Evolutionary conservation across 768 basidiomycete species (phyloP).

Genomic region (Pleurotus platypus): DNA sequence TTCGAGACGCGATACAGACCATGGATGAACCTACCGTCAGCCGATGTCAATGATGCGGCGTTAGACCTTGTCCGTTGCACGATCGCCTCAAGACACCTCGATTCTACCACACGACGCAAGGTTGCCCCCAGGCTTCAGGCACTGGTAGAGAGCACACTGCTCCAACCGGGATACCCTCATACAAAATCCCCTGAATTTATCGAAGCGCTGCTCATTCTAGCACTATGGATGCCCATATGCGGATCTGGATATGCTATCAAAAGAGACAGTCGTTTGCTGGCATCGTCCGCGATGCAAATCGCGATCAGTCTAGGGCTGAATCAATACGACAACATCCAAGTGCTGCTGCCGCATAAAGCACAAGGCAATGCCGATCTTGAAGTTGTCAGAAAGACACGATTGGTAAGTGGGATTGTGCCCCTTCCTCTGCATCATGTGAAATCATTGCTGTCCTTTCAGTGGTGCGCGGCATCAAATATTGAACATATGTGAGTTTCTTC

Average conservation of each 20-base stretch:
- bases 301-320: conserved; percentile 39
- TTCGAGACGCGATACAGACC: conserved; percentile 41
- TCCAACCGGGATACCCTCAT: conserved; percentile 37
- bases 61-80: conserved; percentile 43
- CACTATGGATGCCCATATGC: conserved; percentile 40
- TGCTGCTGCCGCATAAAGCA: not conserved
- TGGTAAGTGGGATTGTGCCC: not conserved
- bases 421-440: not conserved
- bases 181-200: conserved; percentile 38
- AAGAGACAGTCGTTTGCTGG: conserved; percentile 35
- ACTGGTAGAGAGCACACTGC: conserved; percentile 34
- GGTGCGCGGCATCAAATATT: conserved; percentile 1
- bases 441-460: not conserved
- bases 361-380: not conserved
- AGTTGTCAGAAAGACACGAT: not conserved
- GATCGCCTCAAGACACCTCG: conserved; percentile 41
- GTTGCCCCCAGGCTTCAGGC: conserved; percentile 37
- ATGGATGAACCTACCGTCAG: conserved; percentile 37
- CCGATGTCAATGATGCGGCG: conserved; percentile 23
- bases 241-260: conserved; percentile 20
- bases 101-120: conserved; percentile 26
- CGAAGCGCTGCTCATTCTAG: conserved; percentile 35
- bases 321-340: not conserved
- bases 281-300: conserved; percentile 42
- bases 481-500: conserved; percentile 32